Percentiles rank a stretch among this genome's conserved stretches.
These are phyloP conservation scores for Asterophora parasitica DNA, from an alignment of 768 basidiomycete genomes.

Conservation along the genomic window DNA sequence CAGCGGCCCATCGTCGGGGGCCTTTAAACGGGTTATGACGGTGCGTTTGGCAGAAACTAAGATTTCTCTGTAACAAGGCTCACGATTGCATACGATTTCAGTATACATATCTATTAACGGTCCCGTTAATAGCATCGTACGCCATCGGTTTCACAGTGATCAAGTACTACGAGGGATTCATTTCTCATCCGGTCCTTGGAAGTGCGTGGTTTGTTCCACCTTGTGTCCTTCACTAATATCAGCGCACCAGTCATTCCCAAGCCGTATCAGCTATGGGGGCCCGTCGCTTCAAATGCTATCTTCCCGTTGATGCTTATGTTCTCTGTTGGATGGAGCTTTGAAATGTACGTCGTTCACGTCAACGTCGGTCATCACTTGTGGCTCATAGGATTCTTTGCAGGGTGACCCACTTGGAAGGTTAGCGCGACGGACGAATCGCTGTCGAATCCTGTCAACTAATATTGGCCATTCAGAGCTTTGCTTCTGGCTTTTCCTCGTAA, in stretches of 20 bases:
- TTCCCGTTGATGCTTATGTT: constrained; percentile 64
- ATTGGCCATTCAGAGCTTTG: constrained; percentile 55
- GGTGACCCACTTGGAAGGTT: constrained; percentile 79
- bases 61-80: not conserved
- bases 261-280: constrained; percentile 56
- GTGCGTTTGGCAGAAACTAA: constrained; percentile 33
- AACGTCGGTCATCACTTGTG: not conserved
- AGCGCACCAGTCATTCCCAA: constrained; percentile 57
- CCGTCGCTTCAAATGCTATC: constrained; percentile 39
- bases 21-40: constrained; percentile 85
- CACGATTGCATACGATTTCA: constrained; percentile 21
- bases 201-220: constrained; percentile 25
- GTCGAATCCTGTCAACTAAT: constrained; percentile 2
- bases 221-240: constrained; percentile 1
- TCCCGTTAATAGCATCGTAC: constrained; percentile 58
- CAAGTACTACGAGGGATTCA: constrained; percentile 70
- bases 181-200: constrained; percentile 37
- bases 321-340: constrained; percentile 65
- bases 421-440: constrained; percentile 2
- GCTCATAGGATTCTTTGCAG: constrained; percentile 27
- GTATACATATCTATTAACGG: constrained; percentile 66
- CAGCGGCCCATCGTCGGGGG: constrained; percentile 58
- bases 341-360: constrained; percentile 49
- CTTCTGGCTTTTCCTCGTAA: constrained; percentile 84
- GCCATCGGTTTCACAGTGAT: constrained; percentile 62